phyloP scores from a whole-genome alignment of 2,329 filamentous ascomycete species.

The Juglanconis oblonga region DNA sequence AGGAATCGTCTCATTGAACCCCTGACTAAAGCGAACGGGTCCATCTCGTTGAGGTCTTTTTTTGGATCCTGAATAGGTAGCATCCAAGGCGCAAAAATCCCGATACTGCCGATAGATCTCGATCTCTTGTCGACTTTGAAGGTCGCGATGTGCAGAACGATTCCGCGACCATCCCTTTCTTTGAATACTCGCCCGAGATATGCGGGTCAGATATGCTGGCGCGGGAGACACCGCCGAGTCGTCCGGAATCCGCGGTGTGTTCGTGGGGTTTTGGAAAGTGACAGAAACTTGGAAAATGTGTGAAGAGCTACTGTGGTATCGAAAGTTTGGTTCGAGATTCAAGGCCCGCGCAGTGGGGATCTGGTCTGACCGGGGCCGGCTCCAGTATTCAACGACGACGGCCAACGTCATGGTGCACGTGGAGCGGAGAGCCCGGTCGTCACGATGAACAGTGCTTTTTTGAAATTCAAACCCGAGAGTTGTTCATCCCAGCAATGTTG shows the following conservation, averaged over 20 bases:
- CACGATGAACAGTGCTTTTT: slow-evolving; percentile 3
- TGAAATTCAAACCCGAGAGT: not conserved
- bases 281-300: not conserved
- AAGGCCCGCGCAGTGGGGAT: not conserved
- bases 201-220: not conserved
- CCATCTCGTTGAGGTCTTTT: not conserved
- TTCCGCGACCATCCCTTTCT: not conserved
- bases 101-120: slow-evolving; percentile 8
- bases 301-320: not conserved
- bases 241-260: not conserved
- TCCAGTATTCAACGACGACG: not conserved
- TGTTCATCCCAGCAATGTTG: not conserved
- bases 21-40: not conserved
- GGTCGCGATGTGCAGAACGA: not conserved
- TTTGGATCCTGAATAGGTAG: not conserved
- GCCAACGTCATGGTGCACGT: slow-evolving; percentile 9
- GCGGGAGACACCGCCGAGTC: not conserved
- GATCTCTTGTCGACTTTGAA: slow-evolving; percentile 1
- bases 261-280: not conserved
- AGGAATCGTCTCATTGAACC: too few species aligned
- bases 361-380: not conserved
- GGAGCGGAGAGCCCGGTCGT: not conserved
- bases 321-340: not conserved
- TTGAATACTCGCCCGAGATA: not conserved
- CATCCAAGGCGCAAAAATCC: not conserved